Base-by-base conservation (phyloP, 2,329 filamentous ascomycete species). In the Penicillium sp. region DNA sequence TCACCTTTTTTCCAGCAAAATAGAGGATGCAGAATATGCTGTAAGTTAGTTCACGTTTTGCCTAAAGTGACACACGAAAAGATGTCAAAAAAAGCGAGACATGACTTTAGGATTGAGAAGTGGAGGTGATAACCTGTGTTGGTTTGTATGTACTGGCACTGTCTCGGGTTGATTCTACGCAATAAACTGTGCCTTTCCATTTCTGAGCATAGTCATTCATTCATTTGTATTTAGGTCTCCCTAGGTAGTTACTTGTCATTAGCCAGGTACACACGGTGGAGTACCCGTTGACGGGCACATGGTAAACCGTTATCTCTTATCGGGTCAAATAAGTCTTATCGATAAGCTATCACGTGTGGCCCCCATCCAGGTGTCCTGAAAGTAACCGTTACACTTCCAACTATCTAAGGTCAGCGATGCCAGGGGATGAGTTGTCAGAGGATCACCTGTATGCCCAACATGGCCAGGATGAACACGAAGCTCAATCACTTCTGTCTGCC, bases 361-460 rank as follows among this genome's bases (percentile, higher is more conserved):
- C 23, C 6, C n/a, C 33, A 37, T 57, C 60, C 50, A 56, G 58
- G 59, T 67, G 67, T 62, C 69, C 64, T 67, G 59, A 62, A 66
- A 62, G 62, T 58, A 66, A 46, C 41, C 17, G 43, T 41, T 21
- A 21, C 40, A 33, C 43, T 54, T 48, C 7, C 21, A 42, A 57
- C 43, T 48, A 54, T 43, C 23, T 17, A 68, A 50, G 64, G 62
- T 70, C 70, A 75, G 75, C 71, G 66, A 78, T 78, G 76, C 71
- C 72, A 65, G 69, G 67, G 68, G 74, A 74, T 72, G 74, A 77
- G 66, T 69, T 63, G 68, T 63, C 63, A 51, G 62, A 69, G 67
- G 67, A 66, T 68, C 68, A 69, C 58, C 63, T 70, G 64, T 66
- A 65, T 69, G 73, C 69, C 58, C 66, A 60, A 56, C 59, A 69